A percentile compares a stretch with the other conserved stretches of the same genome.
phyloP scores from a whole-genome alignment of 2,329 filamentous ascomycete species.

The Penicillium hesseltinei region DNA sequence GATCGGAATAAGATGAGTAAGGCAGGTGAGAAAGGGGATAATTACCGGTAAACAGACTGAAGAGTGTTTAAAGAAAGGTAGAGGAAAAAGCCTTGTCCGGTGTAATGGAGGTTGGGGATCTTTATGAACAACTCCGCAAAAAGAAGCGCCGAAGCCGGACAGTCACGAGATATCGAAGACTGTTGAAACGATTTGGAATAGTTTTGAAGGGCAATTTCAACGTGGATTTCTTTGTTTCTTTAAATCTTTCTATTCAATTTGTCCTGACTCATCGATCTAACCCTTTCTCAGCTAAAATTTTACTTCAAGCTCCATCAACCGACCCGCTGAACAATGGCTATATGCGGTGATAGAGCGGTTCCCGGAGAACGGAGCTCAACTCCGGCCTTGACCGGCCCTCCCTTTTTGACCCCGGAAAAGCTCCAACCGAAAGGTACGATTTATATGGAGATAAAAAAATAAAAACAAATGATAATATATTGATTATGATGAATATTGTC shows the following conservation, averaged over 20 bases:
- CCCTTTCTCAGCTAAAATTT: conserved; percentile 8
- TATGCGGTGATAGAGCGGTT: conserved; percentile 11
- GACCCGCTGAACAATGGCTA: conserved; percentile 16
- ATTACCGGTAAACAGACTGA: conserved; percentile 17
- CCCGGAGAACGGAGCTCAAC: conserved; percentile 26
- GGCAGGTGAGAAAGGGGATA: conserved; percentile 14
- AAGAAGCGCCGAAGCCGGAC: conserved; percentile 33
- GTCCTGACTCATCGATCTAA: conserved; percentile 14
- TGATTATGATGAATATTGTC: conserved; percentile 3
- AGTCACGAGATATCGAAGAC: conserved; percentile 15
- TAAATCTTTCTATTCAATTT: conserved; percentile 1
- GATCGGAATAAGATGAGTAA: conserved; percentile 17
- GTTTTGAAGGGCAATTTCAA: not conserved
- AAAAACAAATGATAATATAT: not conserved
- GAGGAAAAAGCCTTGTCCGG: conserved; percentile 30
- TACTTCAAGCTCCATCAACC: conserved; percentile 11
- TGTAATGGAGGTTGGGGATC: conserved; percentile 9
- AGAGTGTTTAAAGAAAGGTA: conserved; percentile 5
- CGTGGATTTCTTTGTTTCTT: not conserved
- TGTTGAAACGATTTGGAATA: not conserved
- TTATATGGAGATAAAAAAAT: not conserved
- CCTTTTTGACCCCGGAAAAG: conserved; percentile 13
- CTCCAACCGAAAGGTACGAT: conserved; percentile 20
- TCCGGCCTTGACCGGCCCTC: conserved; percentile 23
- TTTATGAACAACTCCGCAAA: conserved; percentile 10